Conservation (phyloP, 2,329 filamentous ascomycete species). For the Teratosphaeria pseudoeucalypti region DNA sequence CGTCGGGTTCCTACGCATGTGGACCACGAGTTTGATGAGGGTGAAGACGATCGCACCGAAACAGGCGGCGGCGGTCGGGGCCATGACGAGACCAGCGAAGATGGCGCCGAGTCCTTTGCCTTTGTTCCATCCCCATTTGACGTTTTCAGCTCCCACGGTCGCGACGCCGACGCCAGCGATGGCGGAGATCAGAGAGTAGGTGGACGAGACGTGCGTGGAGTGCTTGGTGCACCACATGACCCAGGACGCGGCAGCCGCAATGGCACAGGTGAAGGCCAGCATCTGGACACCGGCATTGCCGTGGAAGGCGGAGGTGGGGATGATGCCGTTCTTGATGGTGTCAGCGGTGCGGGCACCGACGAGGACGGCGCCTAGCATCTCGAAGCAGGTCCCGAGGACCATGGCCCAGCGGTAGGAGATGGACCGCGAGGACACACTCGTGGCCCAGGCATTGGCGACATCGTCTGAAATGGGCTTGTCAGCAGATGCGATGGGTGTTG, state of each 20-base stretch:
- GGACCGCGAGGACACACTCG: conserved; percentile 41
- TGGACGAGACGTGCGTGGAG: conserved; percentile 51
- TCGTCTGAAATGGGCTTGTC: conserved; percentile 25
- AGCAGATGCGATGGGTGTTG: not conserved
- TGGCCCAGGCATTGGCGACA: conserved; percentile 47
- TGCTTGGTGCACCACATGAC: conserved; percentile 47
- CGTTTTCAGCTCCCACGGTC: conserved; percentile 34
- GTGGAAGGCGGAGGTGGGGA: conserved; percentile 39
- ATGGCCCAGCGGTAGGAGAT: conserved; percentile 43
- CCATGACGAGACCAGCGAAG: conserved; percentile 36
- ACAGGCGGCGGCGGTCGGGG: conserved; percentile 37
- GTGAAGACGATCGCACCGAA: conserved; percentile 42
- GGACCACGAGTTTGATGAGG: conserved; percentile 40
- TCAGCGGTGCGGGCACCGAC: conserved; percentile 44
- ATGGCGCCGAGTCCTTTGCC: conserved; percentile 37
- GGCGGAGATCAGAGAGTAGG: conserved; percentile 50
- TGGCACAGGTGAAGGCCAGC: conserved; percentile 36
- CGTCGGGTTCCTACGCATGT: conserved; percentile 39
- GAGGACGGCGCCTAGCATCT: conserved; percentile 44
- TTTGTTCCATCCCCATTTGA: conserved; percentile 34
- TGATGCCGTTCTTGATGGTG: conserved; percentile 52
- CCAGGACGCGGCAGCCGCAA: conserved; percentile 41
- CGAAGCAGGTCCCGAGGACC: conserved; percentile 38
- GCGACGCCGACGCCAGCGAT: conserved; percentile 52
- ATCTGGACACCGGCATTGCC: conserved; percentile 34